Percentiles rank a stretch among this genome's conserved stretches.
phyloP scores from a whole-genome alignment of 768 basidiomycete species.

The Auricularia cornea region DNA sequence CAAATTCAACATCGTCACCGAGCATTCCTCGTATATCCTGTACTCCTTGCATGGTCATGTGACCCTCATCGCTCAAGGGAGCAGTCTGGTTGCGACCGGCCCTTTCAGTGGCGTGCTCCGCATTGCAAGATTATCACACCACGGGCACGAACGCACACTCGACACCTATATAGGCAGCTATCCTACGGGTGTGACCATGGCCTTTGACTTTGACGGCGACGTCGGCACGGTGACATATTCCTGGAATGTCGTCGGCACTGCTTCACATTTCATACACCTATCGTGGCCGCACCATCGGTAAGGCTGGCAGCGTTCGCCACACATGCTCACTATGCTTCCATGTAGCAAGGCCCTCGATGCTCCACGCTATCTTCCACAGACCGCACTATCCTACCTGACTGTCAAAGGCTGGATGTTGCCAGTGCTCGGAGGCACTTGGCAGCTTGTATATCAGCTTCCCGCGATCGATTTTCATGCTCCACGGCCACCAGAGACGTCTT shows the following conservation, averaged over 20 bases:
- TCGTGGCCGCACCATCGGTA: conserved; percentile 31
- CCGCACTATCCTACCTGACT: conserved; percentile 23
- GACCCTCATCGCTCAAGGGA: conserved; percentile 18
- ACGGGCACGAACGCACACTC: conserved; percentile 20
- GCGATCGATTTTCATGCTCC: conserved; percentile 28
- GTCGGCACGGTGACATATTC: conserved; percentile 24
- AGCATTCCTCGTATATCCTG: conserved; percentile 24
- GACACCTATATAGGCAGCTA: conserved; percentile 24
- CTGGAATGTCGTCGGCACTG: conserved; percentile 21
- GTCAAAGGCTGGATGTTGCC: conserved; percentile 30
- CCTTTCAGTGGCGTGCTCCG: conserved; percentile 23
- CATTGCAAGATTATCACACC: conserved; percentile 10
- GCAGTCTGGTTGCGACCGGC: conserved; percentile 17
- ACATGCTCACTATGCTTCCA: neutral
- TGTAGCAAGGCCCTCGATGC: neutral
- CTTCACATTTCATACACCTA: conserved; percentile 22
- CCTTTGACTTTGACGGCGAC: conserved; percentile 23
- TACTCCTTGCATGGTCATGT: conserved; percentile 25
- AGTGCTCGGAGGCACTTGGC: conserved; percentile 24
- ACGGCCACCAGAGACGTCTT: conserved; percentile 24
- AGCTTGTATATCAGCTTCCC: conserved; percentile 22
- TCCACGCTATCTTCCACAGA: conserved; percentile 19
- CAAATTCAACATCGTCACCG: conserved; percentile 21
- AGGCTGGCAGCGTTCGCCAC: neutral
- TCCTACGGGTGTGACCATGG: conserved; percentile 19